Evolutionary conservation across 768 basidiomycete species (phyloP), one percentile per base, ranked within the genome.

Genomic region (Suillus spraguei): DNA sequence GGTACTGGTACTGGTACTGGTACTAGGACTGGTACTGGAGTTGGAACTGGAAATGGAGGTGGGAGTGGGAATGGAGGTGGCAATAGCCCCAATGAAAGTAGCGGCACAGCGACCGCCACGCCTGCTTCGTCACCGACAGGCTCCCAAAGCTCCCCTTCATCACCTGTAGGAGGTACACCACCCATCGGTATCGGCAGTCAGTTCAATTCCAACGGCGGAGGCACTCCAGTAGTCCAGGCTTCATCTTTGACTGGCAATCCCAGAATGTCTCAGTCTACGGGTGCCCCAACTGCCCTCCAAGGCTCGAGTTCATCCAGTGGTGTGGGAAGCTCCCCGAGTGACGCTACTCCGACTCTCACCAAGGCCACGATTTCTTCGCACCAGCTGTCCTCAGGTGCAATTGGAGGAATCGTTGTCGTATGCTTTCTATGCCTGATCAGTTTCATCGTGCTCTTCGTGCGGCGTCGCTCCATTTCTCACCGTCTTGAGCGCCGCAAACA

Each of bases 341-440:
- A 65, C 9, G 54, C 75, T 42, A 56, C 53, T 7, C 49, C 71
- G 32, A 70, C 68, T 17, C 24, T 17, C 24, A 44, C 58, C 13
- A 47, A 52, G 16, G 56, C 66, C 7, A 60, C 62, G 16, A 46
- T 64, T 38, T 65, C 63, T n/a, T 59, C 62, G 41, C 71, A 70
- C 54, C 74, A 74, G 13, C 47, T 84, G 3, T 81, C 85, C 4
- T 69, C 65, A 0, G 85, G 80, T 33, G 81, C 78, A 28, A 81
- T 87, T 54, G 84, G 80, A 10, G 87, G 74, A 44, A 82, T 87
- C 52, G 68, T 66, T 16, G 60, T 78, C 20, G 62, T 78, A 5
- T 67, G 76, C 32, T 61, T 68, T 32, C 32, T 82, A 24, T 63
- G 71, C 50, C 55, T 78, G 22, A 60, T 84, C 10, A 68, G 64